phyloP scores from a whole-genome alignment of 208 protist genomes.

The Spongospora subterranea region DNA sequence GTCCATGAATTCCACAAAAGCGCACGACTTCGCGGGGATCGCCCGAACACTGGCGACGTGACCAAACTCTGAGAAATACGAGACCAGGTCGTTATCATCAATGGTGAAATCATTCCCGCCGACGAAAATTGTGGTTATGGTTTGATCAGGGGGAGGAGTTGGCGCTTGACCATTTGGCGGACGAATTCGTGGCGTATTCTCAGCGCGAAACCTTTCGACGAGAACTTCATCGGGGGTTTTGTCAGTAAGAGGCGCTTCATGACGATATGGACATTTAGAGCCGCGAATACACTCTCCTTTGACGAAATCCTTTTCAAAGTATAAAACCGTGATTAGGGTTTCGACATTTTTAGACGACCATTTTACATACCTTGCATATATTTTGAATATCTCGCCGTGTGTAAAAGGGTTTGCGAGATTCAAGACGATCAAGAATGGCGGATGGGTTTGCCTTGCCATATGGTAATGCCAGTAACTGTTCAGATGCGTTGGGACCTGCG shows the following conservation, averaged over 20 bases:
- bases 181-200: not conserved
- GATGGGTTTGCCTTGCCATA: slow-evolving; percentile 26
- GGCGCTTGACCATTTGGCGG: not conserved
- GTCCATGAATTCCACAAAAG: slow-evolving; percentile 54
- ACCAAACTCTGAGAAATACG: not conserved
- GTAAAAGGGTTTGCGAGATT: slow-evolving; percentile 49
- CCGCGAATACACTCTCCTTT: not conserved
- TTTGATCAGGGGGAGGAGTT: slow-evolving; percentile 15
- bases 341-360: not conserved
- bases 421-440: not conserved
- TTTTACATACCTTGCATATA: slow-evolving; percentile 15
- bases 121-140: slow-evolving; percentile 55
- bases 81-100: slow-evolving; percentile 26
- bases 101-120: slow-evolving; percentile 58
- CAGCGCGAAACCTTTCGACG: slow-evolving; percentile 38
- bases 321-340: not conserved
- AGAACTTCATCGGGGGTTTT: not conserved
- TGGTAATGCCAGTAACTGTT: slow-evolving; percentile 12
- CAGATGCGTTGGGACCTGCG: not conserved
- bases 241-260: not conserved
- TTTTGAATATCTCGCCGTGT: slow-evolving; percentile 11
- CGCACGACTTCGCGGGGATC: not conserved
- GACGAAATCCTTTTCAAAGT: not conserved
- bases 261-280: slow-evolving; percentile 17
- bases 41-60: slow-evolving; percentile 46